Evolutionary conservation across 2,329 filamentous ascomycete genomes (phyloP), one percentile per base, ranked within the genome.

Genomic region (Claviceps sp.): DNA sequence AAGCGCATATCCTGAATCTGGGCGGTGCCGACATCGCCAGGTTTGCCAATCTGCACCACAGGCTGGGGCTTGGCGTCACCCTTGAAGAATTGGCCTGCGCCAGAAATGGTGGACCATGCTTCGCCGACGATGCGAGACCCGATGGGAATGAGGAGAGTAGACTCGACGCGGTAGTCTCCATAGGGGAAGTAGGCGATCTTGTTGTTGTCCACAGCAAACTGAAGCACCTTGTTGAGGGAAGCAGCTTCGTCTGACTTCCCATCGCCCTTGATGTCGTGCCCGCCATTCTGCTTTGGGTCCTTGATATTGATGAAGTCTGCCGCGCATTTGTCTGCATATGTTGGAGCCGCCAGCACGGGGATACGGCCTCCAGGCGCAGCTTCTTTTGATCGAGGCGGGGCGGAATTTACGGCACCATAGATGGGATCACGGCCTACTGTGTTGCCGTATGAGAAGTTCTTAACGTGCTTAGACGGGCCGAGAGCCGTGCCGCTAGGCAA

Each of bases 121-220:
- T 81, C 76, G 20, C 79, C 79, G 9, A 78, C 67, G 26, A 82
- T 71, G 2, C 69, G 68, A 4, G 75, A 74, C 13, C 73, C 73
- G 3, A 56, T 49, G 5, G 62, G 62, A 14, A 64, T 51, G n/a
- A 56, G 50, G 1, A 63, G 53, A 6, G 61, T 64, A 9, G 56
- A 59, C 34, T 62, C 57, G 17, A 64, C 59, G 1, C 56, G 53
- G 45, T 63, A 64, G 42, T 56, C 56, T 38, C 62, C 62, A 52
- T 58, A 63, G 5, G 62, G 61, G 43, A 64, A 62, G 53, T 63
- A 63, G 11, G 57, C 61, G 53, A 62, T 58, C 53, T 60, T 61
- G 42, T 54, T 51, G 16, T 53, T 47, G 62, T 63, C 45, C 1
- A 68, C 69, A 7, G 69, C 70, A 22, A 58, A 59, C 26, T 60